Percentiles rank a stretch among this genome's conserved stretches.
These are phyloP conservation scores for Skeletonema costatum DNA, from an alignment of 108 stramenopile species.

Conservation along the genomic window DNA sequence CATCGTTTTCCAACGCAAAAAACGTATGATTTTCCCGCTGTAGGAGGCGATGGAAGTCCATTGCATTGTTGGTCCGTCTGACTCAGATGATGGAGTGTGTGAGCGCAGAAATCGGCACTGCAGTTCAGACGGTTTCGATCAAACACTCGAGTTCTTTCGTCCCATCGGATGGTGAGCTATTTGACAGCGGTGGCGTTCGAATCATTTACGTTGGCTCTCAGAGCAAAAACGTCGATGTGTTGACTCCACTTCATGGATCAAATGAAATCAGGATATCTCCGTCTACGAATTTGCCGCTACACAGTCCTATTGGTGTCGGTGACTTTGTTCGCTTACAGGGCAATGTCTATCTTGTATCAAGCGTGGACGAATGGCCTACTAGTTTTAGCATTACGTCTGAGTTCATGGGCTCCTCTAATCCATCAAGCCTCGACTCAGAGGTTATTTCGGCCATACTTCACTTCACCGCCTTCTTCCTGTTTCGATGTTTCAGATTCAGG, in stretches of 20 bases:
- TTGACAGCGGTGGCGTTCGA: slow-evolving; percentile 41
- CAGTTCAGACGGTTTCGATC: slow-evolving; percentile 52
- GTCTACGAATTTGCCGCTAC: slow-evolving; percentile 20
- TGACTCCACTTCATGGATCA: slow-evolving; percentile 34
- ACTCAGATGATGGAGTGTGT: slow-evolving; percentile 34
- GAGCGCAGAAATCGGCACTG: slow-evolving; percentile 52
- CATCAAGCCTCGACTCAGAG: neutral
- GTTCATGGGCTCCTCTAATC: slow-evolving; percentile 2
- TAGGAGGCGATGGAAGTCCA: slow-evolving; percentile 38
- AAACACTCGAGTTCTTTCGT: slow-evolving; percentile 27
- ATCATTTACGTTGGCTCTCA: slow-evolving; percentile 53
- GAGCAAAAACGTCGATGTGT: slow-evolving; percentile 42
- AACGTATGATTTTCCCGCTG: slow-evolving; percentile 36
- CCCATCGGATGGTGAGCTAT: slow-evolving; percentile 19
- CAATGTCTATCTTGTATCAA: slow-evolving; percentile 31
- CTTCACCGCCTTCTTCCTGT: slow-evolving; percentile 52
- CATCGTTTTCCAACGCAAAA: slow-evolving; percentile 42
- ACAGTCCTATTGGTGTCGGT: slow-evolving; percentile 32
- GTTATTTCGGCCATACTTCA: slow-evolving; percentile 45
- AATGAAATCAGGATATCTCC: slow-evolving; percentile 34
- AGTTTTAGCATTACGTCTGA: slow-evolving; percentile 33
- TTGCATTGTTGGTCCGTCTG: slow-evolving; percentile 52
- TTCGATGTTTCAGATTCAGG: slow-evolving; percentile 45
- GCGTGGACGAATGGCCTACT: slow-evolving; percentile 32
- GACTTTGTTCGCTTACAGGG: slow-evolving; percentile 50